phyloP scores from a whole-genome alignment of 768 basidiomycete species.

The Paxillus rubicundulus region DNA sequence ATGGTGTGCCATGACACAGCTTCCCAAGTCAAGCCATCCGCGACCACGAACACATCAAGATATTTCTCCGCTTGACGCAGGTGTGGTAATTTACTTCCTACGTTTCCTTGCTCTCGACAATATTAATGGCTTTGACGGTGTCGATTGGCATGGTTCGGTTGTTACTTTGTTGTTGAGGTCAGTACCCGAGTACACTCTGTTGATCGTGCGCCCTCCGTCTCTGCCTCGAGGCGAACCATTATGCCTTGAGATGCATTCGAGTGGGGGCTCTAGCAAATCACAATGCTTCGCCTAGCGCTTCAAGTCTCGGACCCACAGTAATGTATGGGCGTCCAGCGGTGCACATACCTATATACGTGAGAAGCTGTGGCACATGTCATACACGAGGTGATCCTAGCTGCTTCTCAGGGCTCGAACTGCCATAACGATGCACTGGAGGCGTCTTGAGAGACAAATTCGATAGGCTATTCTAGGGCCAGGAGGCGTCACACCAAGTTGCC shows the following conservation, averaged over 20 bases:
- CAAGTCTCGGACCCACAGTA: neutral
- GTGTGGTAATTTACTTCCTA: too few species aligned
- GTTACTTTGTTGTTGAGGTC: too few species aligned
- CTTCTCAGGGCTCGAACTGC: slow-evolving; percentile 15
- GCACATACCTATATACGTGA: neutral
- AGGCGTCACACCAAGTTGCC: neutral
- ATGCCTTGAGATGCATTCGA: neutral
- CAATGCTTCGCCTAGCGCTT: neutral
- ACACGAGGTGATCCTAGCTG: slow-evolving; percentile 18
- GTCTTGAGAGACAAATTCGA: neutral
- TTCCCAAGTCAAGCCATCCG: too few species aligned
- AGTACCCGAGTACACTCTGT: too few species aligned
- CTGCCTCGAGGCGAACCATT: slow-evolving; percentile 12
- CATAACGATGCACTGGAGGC: neutral
- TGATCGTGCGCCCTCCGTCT: slow-evolving; percentile 2
- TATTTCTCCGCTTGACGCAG: too few species aligned
- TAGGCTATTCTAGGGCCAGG: neutral
- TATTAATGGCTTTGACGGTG: too few species aligned
- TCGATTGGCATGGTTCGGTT: too few species aligned
- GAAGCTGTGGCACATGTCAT: slow-evolving; percentile 15
- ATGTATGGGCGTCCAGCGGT: slow-evolving; percentile 1
- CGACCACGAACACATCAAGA: too few species aligned
- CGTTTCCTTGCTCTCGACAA: too few species aligned
- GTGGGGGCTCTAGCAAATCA: slow-evolving; percentile 4
- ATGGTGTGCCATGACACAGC: too few species aligned